phyloP scores from a whole-genome alignment of 139 green algal genomes.

The Pleodorina starrii region DNA sequence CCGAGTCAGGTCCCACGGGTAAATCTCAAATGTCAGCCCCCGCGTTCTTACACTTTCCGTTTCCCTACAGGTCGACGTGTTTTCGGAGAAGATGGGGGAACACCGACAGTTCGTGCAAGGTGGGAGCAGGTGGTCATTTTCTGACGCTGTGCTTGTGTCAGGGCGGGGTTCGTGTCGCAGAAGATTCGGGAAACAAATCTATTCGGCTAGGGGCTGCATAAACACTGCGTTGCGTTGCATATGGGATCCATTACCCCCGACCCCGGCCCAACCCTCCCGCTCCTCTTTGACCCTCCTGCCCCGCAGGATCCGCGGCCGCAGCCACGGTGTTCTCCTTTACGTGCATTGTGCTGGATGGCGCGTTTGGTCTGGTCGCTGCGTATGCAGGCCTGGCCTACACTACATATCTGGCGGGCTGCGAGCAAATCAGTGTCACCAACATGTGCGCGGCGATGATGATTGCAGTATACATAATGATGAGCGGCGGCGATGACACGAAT shows the following conservation, averaged over 20 bases:
- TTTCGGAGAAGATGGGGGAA: slow-evolving; percentile 6
- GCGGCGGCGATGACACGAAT: background rate
- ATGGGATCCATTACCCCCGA: too few species aligned
- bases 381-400: background rate
- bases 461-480: background rate
- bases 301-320: background rate
- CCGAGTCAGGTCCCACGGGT: too few species aligned
- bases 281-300: too few species aligned
- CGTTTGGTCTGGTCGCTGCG: background rate
- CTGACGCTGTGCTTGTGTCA: too few species aligned
- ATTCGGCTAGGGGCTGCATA: too few species aligned
- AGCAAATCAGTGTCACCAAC: background rate
- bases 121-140: too few species aligned
- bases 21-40: too few species aligned
- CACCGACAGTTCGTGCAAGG: slow-evolving; percentile 15
- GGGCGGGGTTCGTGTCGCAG: too few species aligned
- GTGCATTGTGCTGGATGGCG: background rate
- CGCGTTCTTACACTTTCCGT: too few species aligned
- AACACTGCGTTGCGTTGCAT: too few species aligned
- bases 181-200: too few species aligned
- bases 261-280: too few species aligned
- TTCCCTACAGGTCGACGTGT: slow-evolving; percentile 12
- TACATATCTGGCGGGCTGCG: background rate
- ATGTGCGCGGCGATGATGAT: slow-evolving; percentile 21
- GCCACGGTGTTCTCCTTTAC: background rate